Evolutionary conservation across 805 yeast species (phyloP).

Genomic region (Candida incommunis): DNA sequence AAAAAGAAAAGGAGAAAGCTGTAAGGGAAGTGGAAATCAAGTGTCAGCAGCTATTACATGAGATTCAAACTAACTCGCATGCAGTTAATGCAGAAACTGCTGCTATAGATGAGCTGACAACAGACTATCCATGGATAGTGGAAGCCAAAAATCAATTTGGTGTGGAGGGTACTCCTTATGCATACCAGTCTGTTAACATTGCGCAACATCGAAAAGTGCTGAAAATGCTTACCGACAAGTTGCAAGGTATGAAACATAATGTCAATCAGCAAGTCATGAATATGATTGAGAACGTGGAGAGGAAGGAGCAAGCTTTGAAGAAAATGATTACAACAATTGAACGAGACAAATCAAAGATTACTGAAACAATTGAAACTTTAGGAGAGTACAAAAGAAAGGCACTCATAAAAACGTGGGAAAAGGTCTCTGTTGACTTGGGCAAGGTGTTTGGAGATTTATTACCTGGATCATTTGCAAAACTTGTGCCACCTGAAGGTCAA

Average conservation of each 20-base stretch:
- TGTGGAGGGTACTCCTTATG: constrained; percentile 19
- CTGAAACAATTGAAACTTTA: constrained; percentile 69
- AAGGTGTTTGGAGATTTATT: constrained; percentile 73
- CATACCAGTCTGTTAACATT: constrained; percentile 30
- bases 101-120: constrained; percentile 32
- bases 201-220: constrained; percentile 48
- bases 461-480: constrained; percentile 81
- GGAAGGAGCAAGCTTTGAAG: constrained; percentile 63
- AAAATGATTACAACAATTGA: constrained; percentile 78
- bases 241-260: constrained; percentile 58
- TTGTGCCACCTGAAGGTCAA: constrained; percentile 65
- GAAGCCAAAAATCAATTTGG: constrained; percentile 17
- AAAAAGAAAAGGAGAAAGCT: constrained; percentile 13
- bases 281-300: constrained; percentile 83
- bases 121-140: constrained; percentile 57
- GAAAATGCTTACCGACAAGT: constrained; percentile 39
- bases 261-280: constrained; percentile 80
- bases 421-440: constrained; percentile 84
- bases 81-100: constrained; percentile 7
- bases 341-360: constrained; percentile 78
- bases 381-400: constrained; percentile 80
- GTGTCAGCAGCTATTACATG: constrained; percentile 17
- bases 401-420: constrained; percentile 67
- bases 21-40: constrained; percentile 15
- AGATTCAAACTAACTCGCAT: constrained; percentile 14